Percentiles rank a stretch among this genome's conserved stretches.
Conservation (phyloP, 148 eudicot species). For the Heliosperma pusillum region DNA sequence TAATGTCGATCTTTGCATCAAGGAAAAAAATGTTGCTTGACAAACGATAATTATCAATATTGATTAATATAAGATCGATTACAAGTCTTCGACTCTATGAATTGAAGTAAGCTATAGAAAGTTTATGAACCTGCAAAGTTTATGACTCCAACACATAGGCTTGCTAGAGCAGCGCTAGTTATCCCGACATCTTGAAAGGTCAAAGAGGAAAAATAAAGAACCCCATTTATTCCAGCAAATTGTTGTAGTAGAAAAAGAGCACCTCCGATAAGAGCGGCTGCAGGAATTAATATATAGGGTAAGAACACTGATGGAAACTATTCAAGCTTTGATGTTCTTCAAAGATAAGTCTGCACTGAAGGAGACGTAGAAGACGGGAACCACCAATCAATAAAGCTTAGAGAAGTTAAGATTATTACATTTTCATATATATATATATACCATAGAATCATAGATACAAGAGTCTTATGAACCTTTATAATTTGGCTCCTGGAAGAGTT, state of each 20-base stretch:
- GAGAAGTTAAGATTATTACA: too few relatives aligned
- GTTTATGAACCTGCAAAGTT: slow-evolving; percentile 74
- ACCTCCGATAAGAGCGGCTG: slow-evolving; percentile 77
- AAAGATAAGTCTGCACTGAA: not conserved
- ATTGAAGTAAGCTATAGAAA: not conserved
- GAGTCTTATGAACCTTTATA: slow-evolving; percentile 49
- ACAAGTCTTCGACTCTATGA: not conserved
- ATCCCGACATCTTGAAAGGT: slow-evolving; percentile 83
- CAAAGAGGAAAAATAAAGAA: slow-evolving; percentile 77
- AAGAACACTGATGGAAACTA: not conserved
- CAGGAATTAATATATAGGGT: slow-evolving; percentile 25
- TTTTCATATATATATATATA: too few relatives aligned
- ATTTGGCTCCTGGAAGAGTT: slow-evolving; percentile 70
- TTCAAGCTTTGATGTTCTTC: too few relatives aligned
- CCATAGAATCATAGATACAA: too few relatives aligned
- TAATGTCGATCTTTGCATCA: not conserved
- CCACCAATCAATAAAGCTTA: too few relatives aligned
- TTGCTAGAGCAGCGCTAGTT: slow-evolving; percentile 63
- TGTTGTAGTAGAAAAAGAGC: slow-evolving; percentile 72
- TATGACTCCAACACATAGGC: slow-evolving; percentile 66
- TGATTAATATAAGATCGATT: not conserved
- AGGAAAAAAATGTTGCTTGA: not conserved
- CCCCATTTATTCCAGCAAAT: slow-evolving; percentile 84
- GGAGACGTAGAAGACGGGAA: too few relatives aligned
- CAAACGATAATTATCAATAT: not conserved